phyloP scores from a whole-genome alignment of 2,329 filamentous ascomycete species.

The Cladosporium cucumerinum region DNA sequence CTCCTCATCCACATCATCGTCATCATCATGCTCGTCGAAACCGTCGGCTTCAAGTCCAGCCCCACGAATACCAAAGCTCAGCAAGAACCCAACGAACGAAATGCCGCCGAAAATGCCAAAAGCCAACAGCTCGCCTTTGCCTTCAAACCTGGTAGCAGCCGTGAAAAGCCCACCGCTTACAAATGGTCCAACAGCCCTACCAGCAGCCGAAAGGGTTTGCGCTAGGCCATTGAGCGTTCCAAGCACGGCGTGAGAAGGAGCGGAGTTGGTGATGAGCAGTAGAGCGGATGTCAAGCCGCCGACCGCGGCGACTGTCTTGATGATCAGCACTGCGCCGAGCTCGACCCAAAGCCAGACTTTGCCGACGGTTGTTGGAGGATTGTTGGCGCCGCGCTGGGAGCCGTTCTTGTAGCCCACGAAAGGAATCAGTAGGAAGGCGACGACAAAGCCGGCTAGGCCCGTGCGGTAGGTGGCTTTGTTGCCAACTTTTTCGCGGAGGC shows the following conservation, averaged over 20 bases:
- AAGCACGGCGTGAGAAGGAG: slow-evolving; percentile 77
- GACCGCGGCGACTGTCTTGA: slow-evolving; percentile 88
- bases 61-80: slow-evolving; percentile 74
- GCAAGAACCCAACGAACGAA: slow-evolving; percentile 72
- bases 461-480: slow-evolving; percentile 81
- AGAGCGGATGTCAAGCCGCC: slow-evolving; percentile 87
- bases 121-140: slow-evolving; percentile 78
- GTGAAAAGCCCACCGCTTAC: slow-evolving; percentile 84
- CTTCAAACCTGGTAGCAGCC: slow-evolving; percentile 66
- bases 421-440: slow-evolving; percentile 84
- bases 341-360: slow-evolving; percentile 74
- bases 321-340: slow-evolving; percentile 72
- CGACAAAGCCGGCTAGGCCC: slow-evolving; percentile 72
- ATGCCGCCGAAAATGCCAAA: slow-evolving; percentile 88
- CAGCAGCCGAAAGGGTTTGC: slow-evolving; percentile 87
- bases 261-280: slow-evolving; percentile 88
- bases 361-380: slow-evolving; percentile 54
- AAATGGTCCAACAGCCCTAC: slow-evolving; percentile 83
- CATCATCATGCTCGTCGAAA: slow-evolving; percentile 41
- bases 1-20: slow-evolving; percentile 26
- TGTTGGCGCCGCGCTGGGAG: slow-evolving; percentile 41
- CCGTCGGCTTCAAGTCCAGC: slow-evolving; percentile 57
- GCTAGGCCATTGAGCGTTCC: slow-evolving; percentile 91
- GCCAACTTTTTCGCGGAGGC: slow-evolving; percentile 72
- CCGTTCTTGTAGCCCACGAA: slow-evolving; percentile 77